Evolutionary conservation across 371 early-diverging fungal species (phyloP).

Genomic region (Mucor circinelloides): DNA sequence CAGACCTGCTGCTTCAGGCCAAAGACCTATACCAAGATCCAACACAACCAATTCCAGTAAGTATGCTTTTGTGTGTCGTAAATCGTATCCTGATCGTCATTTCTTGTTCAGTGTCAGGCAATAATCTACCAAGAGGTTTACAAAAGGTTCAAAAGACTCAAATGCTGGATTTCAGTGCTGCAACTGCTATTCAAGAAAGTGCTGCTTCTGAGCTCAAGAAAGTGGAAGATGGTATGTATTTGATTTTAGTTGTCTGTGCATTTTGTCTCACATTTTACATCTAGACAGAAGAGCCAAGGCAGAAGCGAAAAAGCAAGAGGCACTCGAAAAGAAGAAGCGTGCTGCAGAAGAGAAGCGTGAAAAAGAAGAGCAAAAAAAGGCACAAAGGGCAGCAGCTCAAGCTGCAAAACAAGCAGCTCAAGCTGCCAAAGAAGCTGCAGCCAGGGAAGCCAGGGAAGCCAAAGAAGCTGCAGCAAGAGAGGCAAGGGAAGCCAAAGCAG

Average conservation of each 20-base stretch:
- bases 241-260: background rate
- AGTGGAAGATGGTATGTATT: slow-evolving; percentile 22
- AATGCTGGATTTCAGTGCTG: slow-evolving; percentile 30
- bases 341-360: slow-evolving; percentile 14
- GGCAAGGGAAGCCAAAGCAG: slow-evolving; percentile 1
- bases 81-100: background rate
- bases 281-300: slow-evolving; percentile 18
- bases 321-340: slow-evolving; percentile 13
- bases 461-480: slow-evolving; percentile 8
- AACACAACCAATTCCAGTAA: background rate
- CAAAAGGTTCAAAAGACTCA: slow-evolving; percentile 23
- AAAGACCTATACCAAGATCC: slow-evolving; percentile 9
- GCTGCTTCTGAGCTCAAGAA: slow-evolving; percentile 11
- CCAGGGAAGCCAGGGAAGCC: background rate
- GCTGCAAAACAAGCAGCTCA: slow-evolving; percentile 6
- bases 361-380: slow-evolving; percentile 11
- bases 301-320: slow-evolving; percentile 21
- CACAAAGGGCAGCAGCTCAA: background rate
- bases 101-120: background rate
- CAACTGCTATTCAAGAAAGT: slow-evolving; percentile 24
- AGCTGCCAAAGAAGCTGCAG: background rate
- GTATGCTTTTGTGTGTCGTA: background rate
- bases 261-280: background rate
- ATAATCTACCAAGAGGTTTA: slow-evolving; percentile 26
- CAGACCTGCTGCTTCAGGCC: slow-evolving; percentile 3